Evolutionary conservation across 116 monocot genomes (phyloP), one percentile per base, ranked within the genome.

Genomic region (Papilionanthe hybrid): DNA sequence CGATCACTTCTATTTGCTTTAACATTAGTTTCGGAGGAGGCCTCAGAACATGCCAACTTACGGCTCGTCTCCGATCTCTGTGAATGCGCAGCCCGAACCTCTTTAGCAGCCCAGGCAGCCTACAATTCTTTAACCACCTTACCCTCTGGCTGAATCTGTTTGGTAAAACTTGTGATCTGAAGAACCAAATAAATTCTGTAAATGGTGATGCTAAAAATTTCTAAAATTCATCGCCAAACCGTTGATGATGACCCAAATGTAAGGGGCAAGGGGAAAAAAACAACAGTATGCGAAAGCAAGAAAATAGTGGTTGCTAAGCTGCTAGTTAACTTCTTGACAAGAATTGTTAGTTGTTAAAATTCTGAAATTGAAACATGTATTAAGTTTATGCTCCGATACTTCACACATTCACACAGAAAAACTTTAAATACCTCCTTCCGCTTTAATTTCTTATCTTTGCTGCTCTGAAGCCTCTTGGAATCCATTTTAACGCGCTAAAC

Each of bases 371-470:
- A 63, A 63, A 1, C 22, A 4, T 63, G n/a, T 9, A 63, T 7
- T 25, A 25, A 22, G 22, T 23, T 22, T 0, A 63, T 53, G 13
- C 17, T 53, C 17, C 7, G 23, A 9, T 63, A 63, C 63, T 53
- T 3, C 63, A 23, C 23, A 63, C 7, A 23, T 1, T 23, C n/a
- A 63, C 23, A 63, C 44, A 63, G 18, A 37, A 19, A 45, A 37
- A 57, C 63, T 73, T 30, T 18, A 32, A 29, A 69, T 69, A 88
- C 88, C 88, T 88, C 86, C 71, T 88, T 88, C 30, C 88, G 73
- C 19, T 69, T 88, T 5, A 81, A 32, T 75, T 77, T 86, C 88
- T 79, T 83, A 42, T 83, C 76, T 78, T 72, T 67, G 75, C 86
- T 81, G 74, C 60, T 75, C 57, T 65, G 71, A 2, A 50, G 37